These are phyloP conservation scores for Apostasia ramifera DNA, from an alignment of 106 monocot species.

Conservation along the genomic window DNA sequence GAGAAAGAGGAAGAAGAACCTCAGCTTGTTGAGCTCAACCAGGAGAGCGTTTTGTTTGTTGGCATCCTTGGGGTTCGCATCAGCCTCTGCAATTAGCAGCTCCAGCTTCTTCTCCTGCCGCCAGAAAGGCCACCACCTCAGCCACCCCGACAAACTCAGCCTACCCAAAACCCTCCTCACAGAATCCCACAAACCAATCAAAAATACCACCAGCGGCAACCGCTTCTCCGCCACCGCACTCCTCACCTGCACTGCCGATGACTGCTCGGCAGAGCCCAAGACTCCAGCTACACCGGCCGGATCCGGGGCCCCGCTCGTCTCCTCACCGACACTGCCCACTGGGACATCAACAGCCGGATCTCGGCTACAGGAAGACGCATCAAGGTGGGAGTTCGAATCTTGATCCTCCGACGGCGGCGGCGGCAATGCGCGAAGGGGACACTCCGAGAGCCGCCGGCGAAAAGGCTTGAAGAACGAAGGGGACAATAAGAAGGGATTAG, in stretches of 20 bases:
- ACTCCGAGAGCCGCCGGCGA: neutral
- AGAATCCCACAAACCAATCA: conserved; percentile 30
- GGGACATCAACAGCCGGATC: conserved; percentile 9
- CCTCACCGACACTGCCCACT: neutral
- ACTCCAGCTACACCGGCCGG: neutral
- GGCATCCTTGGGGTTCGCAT: conserved; percentile 72
- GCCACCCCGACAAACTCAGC: conserved; percentile 38
- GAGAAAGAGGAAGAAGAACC: conserved; percentile 27
- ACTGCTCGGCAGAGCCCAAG: conserved; percentile 2
- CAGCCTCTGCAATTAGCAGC: conserved; percentile 75
- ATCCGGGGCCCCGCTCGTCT: neutral
- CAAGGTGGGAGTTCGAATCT: neutral
- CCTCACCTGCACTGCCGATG: neutral
- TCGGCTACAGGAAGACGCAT: neutral
- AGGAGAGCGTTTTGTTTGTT: conserved; percentile 72
- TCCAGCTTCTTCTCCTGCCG: conserved; percentile 59
- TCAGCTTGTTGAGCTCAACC: conserved; percentile 83
- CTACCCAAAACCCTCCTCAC: conserved; percentile 37
- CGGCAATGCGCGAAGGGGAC: conserved; percentile 14
- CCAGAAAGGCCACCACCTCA: conserved; percentile 84
- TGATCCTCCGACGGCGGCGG: conserved; percentile 8
- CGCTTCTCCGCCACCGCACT: conserved; percentile 9
- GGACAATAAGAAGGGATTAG: conserved; percentile 2
- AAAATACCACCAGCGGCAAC: conserved; percentile 24
- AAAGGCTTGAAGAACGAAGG: conserved; percentile 4